These are phyloP conservation scores for Lentinus tigrinus DNA, from an alignment of 768 basidiomycete genomes.

Conservation along the genomic window DNA sequence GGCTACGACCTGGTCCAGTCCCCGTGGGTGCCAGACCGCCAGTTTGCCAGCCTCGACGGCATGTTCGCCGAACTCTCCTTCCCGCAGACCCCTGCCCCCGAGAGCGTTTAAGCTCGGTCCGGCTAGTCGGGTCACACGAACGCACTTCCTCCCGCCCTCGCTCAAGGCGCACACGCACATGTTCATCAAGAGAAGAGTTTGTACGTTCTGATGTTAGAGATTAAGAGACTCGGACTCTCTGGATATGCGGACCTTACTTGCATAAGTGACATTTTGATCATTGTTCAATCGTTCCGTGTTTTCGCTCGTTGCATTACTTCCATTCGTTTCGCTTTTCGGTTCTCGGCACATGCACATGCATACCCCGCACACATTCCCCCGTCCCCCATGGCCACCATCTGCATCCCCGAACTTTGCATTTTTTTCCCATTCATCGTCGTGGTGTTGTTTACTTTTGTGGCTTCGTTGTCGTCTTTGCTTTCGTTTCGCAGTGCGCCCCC, in stretches of 20 bases:
- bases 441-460: constrained; percentile 4
- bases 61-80: constrained; percentile 17
- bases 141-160: neutral
- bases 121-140: neutral
- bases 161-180: neutral
- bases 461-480: constrained; percentile 17
- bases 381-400: neutral
- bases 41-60: constrained; percentile 16
- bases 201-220: constrained; percentile 2
- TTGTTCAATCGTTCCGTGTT: constrained; percentile 14
- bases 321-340: constrained; percentile 8
- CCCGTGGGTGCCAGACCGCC: constrained; percentile 21
- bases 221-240: constrained; percentile 11
- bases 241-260: constrained; percentile 15
- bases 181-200: neutral
- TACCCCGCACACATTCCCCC: neutral
- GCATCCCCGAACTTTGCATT: constrained; percentile 1
- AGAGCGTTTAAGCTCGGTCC: constrained; percentile 2
- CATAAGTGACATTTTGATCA: constrained; percentile 11
- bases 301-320: constrained; percentile 15
- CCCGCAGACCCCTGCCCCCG: constrained; percentile 17
- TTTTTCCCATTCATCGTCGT: neutral
- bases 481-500: constrained; percentile 20
- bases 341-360: neutral
- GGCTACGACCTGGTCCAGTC: constrained; percentile 22